These are phyloP conservation scores for Thecaphora frezii DNA, from an alignment of 1,284 basidiomycete genomes.

Conservation along the genomic window DNA sequence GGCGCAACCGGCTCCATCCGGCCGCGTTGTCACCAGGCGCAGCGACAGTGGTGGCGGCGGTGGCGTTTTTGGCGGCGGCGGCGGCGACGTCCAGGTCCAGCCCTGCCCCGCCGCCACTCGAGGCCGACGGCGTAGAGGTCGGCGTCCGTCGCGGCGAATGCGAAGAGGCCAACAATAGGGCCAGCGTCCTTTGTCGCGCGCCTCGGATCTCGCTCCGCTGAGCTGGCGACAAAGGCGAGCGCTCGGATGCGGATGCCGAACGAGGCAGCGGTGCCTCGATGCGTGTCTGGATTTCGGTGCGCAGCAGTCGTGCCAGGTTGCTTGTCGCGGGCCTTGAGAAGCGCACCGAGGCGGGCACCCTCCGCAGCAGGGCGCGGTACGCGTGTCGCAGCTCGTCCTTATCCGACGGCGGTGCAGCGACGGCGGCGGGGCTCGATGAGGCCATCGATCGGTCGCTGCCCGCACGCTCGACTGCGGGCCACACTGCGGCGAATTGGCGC, in stretches of 20 bases:
- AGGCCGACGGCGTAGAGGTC: not conserved
- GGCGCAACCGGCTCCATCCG: not conserved
- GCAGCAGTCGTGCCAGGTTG: constrained; percentile 33
- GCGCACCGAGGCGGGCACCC: constrained; percentile 21
- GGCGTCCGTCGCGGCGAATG: constrained; percentile 1
- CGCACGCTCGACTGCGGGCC: too few species aligned
- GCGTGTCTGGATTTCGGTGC: constrained; percentile 21
- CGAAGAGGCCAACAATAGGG: constrained; percentile 4
- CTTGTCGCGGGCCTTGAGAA: constrained; percentile 32
- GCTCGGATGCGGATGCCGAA: too few species aligned
- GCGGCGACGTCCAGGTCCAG: not conserved
- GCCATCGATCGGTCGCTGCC: too few species aligned
- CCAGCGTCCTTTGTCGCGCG: not conserved
- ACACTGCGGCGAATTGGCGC: too few species aligned
- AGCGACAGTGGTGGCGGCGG: not conserved
- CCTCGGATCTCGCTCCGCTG: not conserved
- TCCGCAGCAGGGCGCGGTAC: constrained; percentile 21
- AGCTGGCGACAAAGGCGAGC: not conserved
- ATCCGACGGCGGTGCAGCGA: not conserved
- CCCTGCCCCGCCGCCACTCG: too few species aligned
- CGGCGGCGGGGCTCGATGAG: too few species aligned
- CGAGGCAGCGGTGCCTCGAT: too few species aligned
- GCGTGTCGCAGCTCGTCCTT: constrained; percentile 9
- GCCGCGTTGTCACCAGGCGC: not conserved
- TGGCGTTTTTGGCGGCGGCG: not conserved